Evolutionary conservation across 1,284 basidiomycete genomes (phyloP).

Genomic region (Rhodotorula mucilaginosa): DNA sequence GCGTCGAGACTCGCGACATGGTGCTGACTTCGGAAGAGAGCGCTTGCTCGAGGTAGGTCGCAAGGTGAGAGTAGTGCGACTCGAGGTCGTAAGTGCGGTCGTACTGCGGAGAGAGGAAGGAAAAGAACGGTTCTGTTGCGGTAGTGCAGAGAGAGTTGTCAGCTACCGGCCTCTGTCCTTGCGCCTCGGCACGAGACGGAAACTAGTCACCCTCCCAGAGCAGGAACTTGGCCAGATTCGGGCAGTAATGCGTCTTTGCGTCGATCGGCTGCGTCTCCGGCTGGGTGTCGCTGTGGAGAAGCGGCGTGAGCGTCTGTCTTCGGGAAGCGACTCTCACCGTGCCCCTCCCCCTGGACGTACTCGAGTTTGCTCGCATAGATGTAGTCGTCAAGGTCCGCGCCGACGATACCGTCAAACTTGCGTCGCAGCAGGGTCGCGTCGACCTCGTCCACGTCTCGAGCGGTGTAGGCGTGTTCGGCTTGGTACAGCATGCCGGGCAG

Average conservation of each 20-base stretch:
- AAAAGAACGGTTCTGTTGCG: conserved; percentile 44
- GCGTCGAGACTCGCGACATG: conserved; percentile 33
- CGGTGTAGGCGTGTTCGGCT: conserved; percentile 48
- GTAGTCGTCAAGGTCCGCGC: conserved; percentile 49
- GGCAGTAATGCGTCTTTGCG: conserved; percentile 43
- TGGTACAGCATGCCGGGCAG: conserved; percentile 44
- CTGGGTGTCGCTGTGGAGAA: conserved; percentile 40
- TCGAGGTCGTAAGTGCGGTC: conserved; percentile 43
- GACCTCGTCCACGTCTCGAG: conserved; percentile 34
- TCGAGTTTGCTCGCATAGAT: conserved; percentile 49
- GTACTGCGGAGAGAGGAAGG: conserved; percentile 45
- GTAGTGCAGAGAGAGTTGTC: neutral
- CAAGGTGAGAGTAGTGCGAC: conserved; percentile 40
- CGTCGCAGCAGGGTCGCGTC: conserved; percentile 42
- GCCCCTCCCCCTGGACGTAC: conserved; percentile 14
- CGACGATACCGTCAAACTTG: conserved; percentile 47
- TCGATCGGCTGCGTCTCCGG: conserved; percentile 43
- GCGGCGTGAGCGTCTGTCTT: too few relatives aligned
- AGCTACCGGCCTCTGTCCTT: neutral
- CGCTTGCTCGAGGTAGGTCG: conserved; percentile 41
- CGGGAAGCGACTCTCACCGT: too few relatives aligned
- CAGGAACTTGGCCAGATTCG: conserved; percentile 50
- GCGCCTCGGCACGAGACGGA: conserved; percentile 9
- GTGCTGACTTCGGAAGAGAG: conserved; percentile 33
- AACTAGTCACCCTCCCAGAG: conserved; percentile 46